Conservation (phyloP, 257 asterid species). For the Solanum pimpinellifolium region DNA sequence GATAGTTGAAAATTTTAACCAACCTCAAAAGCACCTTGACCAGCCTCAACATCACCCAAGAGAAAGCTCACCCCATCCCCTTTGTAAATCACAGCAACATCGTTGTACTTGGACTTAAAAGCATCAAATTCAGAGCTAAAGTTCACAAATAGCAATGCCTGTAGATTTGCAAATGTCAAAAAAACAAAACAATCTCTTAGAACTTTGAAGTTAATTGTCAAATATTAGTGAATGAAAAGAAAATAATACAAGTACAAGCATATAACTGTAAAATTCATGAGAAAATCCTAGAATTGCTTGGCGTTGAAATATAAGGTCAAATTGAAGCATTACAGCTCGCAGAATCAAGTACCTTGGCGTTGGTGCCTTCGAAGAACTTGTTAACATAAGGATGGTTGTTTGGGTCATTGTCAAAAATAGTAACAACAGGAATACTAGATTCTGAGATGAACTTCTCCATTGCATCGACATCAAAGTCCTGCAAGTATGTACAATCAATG, state of each 20-base stretch:
- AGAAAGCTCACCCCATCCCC: conserved; percentile 59
- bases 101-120: conserved; percentile 42
- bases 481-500: background rate
- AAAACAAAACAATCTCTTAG: background rate
- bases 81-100: conserved; percentile 52
- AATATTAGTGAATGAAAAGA: background rate
- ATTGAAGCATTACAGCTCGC: background rate
- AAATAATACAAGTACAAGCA: background rate
- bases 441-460: conserved; percentile 55
- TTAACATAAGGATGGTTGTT: conserved; percentile 36
- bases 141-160: conserved; percentile 70
- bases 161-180: background rate
- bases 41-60: conserved; percentile 54
- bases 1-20: background rate
- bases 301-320: background rate
- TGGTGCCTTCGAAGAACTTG: conserved; percentile 42
- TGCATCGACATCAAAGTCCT: conserved; percentile 60
- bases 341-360: conserved; percentile 40
- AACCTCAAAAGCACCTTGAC: conserved; percentile 76
- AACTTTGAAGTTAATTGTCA: background rate
- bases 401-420: conserved; percentile 47
- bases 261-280: background rate
- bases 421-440: conserved; percentile 46
- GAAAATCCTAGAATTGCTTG: background rate
- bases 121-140: conserved; percentile 50